These are phyloP conservation scores for Colletotrichum scovillei DNA, from an alignment of 2,329 filamentous ascomycete species.

Conservation along the genomic window DNA sequence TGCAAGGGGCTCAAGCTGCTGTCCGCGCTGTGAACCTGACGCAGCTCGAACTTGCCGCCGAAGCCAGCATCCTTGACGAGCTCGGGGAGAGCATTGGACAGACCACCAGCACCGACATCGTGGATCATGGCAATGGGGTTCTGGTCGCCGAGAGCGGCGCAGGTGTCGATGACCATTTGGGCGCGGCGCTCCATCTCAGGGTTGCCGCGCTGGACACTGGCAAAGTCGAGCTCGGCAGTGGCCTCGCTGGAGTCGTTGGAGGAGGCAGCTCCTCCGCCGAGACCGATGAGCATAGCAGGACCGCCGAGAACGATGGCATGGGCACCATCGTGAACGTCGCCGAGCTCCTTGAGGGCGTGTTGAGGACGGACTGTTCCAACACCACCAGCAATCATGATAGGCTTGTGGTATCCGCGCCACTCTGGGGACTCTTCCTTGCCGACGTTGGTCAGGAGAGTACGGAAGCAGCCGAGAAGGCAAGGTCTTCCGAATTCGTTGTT, in stretches of 20 bases:
- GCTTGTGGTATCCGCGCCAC: conserved; percentile 94
- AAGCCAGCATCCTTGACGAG: conserved; percentile 92
- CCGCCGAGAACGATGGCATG: conserved; percentile 94
- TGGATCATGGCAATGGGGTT: conserved; percentile 98
- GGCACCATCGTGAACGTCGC: conserved; percentile 85
- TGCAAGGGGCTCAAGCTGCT: conserved; percentile 93
- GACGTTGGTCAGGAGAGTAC: conserved; percentile 83
- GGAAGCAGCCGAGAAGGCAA: conserved; percentile 88
- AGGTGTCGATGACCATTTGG: conserved; percentile 98
- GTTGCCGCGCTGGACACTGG: conserved; percentile 96
- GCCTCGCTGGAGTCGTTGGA: conserved; percentile 89
- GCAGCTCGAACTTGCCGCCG: conserved; percentile 92
- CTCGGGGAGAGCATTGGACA: conserved; percentile 80
- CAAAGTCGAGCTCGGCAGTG: conserved; percentile 93
- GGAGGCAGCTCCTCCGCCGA: conserved; percentile 94
- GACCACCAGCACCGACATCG: conserved; percentile 92
- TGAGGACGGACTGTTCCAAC: conserved; percentile 92
- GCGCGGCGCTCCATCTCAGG: conserved; percentile 95
- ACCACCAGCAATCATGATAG: conserved; percentile 97
- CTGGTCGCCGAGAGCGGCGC: conserved; percentile 82
- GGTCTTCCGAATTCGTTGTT: conserved; percentile 98
- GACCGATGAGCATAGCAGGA: conserved; percentile 96
- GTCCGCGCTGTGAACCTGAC: conserved; percentile 92
- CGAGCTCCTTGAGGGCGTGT: conserved; percentile 86
- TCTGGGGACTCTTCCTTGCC: conserved; percentile 67